A percentile compares a stretch with the other conserved stretches of the same genome.
Evolutionary conservation across 148 eudicot genomes (phyloP).

Genomic region (Cornus kousa): DNA sequence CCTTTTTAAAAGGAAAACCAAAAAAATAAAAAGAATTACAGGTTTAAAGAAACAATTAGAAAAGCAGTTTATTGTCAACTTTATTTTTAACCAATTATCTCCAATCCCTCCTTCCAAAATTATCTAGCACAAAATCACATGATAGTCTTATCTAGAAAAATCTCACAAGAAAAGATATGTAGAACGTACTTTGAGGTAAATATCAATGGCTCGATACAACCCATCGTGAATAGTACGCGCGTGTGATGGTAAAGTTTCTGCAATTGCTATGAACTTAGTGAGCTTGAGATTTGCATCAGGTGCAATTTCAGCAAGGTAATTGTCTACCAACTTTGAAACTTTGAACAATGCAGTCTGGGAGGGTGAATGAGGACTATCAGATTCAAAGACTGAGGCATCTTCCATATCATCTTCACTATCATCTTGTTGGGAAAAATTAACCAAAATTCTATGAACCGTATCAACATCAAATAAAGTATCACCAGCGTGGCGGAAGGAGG

Average conservation of each 20-base stretch:
- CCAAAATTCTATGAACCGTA: conserved; percentile 78
- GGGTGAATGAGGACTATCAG: conserved; percentile 73
- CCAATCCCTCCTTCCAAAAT: neutral
- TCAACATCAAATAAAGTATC: conserved; percentile 93
- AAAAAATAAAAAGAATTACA: neutral
- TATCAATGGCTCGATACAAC: conserved; percentile 80
- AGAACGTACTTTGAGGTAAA: conserved; percentile 74
- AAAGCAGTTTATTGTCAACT: too few relatives aligned
- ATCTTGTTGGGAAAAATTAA: conserved; percentile 79
- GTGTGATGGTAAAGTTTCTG: conserved; percentile 79
- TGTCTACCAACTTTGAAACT: conserved; percentile 82
- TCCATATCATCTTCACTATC: conserved; percentile 80
- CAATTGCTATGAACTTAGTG: conserved; percentile 65
- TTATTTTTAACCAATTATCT: neutral
- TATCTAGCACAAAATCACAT: neutral
- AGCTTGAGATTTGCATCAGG: conserved; percentile 92
- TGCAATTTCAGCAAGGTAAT: conserved; percentile 87
- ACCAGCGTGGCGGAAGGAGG: conserved; percentile 74
- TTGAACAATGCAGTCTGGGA: conserved; percentile 72
- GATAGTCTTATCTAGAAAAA: neutral
- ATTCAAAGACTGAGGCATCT: conserved; percentile 65
- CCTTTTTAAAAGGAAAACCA: neutral
- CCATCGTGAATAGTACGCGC: conserved; percentile 81
- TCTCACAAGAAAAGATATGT: neutral
- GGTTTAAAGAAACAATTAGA: neutral